These are phyloP conservation scores for Phytophthora hybrid DNA, from an alignment of 352 stramenopile genomes.

Conservation along the genomic window DNA sequence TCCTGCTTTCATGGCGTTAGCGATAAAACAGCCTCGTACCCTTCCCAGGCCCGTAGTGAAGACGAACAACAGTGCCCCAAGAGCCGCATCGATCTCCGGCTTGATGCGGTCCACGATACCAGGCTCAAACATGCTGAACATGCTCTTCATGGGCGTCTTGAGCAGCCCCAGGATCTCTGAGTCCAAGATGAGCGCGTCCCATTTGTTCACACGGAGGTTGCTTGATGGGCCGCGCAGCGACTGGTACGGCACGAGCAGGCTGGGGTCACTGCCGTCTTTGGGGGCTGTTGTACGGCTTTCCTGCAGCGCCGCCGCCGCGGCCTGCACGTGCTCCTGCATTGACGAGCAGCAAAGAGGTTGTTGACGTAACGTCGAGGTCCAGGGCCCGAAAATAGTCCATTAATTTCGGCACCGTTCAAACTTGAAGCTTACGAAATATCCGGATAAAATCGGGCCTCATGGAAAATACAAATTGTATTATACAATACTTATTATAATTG, in stretches of 20 bases:
- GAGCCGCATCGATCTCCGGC: conserved; percentile 74
- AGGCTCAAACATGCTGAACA: conserved; percentile 84
- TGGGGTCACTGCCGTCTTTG: neutral
- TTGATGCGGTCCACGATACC: conserved; percentile 71
- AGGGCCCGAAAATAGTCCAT: neutral
- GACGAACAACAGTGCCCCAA: conserved; percentile 63
- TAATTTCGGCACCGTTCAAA: neutral
- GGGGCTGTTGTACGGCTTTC: conserved; percentile 26
- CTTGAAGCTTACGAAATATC: neutral
- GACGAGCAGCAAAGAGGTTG: conserved; percentile 7
- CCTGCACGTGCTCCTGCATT: conserved; percentile 47
- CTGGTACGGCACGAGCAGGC: conserved; percentile 51
- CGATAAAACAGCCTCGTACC: conserved; percentile 40
- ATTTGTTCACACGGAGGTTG: conserved; percentile 84
- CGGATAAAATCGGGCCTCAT: too few relatives aligned
- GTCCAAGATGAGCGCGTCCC: conserved; percentile 85
- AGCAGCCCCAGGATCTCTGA: conserved; percentile 80
- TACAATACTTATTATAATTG: too few relatives aligned
- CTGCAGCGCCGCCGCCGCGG: conserved; percentile 46
- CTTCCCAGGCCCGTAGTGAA: conserved; percentile 72
- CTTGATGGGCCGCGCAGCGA: conserved; percentile 51
- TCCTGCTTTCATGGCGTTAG: neutral
- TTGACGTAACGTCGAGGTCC: conserved; percentile 30
- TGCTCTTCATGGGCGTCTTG: conserved; percentile 76
- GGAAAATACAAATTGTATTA: too few relatives aligned